These are phyloP conservation scores for Phytopythium vexans DNA, from an alignment of 352 stramenopile genomes.

Conservation along the genomic window DNA sequence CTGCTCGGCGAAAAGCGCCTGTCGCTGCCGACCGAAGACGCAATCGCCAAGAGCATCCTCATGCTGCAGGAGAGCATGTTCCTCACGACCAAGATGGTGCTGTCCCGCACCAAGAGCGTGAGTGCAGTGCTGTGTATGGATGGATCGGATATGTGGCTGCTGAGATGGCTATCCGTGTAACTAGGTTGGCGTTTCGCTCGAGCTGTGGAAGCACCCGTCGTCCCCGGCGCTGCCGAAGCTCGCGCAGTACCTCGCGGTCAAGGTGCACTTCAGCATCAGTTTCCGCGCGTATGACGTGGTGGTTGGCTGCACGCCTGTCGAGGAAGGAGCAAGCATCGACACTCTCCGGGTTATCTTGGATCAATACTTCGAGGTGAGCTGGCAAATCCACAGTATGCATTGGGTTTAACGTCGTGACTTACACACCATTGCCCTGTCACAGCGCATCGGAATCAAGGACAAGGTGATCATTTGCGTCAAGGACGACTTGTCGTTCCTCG, in stretches of 20 bases:
- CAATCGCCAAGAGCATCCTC: conserved; percentile 55
- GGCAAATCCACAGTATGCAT: background rate
- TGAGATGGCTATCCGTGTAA: background rate
- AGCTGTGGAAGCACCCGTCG: conserved; percentile 55
- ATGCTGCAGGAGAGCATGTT: conserved; percentile 70
- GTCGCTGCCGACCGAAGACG: conserved; percentile 48
- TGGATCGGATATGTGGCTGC: too few relatives aligned
- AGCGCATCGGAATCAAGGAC: conserved; percentile 64
- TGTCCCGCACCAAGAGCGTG: conserved; percentile 52
- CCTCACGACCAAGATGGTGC: conserved; percentile 66
- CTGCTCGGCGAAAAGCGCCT: conserved; percentile 71
- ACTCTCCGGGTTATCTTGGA: conserved; percentile 49
- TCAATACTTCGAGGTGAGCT: conserved; percentile 49
- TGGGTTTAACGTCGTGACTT: background rate
- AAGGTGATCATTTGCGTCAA: conserved; percentile 67
- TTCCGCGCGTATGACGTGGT: conserved; percentile 66
- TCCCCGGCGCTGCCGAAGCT: conserved; percentile 15
- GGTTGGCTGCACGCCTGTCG: conserved; percentile 46
- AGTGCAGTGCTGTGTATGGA: background rate
- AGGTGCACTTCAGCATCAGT: conserved; percentile 76
- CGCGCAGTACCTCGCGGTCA: conserved; percentile 61
- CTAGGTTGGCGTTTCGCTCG: conserved; percentile 59
- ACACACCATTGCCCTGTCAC: background rate
- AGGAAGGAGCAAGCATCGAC: conserved; percentile 32
- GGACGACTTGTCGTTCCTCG: conserved; percentile 40